Percentiles rank a stretch among this genome's conserved stretches.
Conservation (phyloP, 129 eudicot genomes). For the Artemisia annua region DNA sequence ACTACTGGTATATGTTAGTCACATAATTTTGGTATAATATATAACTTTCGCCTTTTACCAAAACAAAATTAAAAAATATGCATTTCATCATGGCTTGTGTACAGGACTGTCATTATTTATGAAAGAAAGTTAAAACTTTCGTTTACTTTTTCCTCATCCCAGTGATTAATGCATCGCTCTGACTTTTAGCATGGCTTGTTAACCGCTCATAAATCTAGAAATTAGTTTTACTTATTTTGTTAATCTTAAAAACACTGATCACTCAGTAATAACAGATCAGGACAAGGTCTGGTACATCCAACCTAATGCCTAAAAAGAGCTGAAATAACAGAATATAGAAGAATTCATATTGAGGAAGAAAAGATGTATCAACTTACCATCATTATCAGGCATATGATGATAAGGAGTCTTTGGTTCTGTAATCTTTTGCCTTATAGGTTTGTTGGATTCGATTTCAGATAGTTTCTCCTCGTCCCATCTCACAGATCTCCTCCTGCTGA, state of each 20-base stretch:
- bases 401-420: slow-evolving; percentile 99
- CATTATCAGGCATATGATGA: slow-evolving; percentile 82
- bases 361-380: slow-evolving; percentile 43
- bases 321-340: slow-evolving; percentile 2
- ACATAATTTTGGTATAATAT: too few relatives aligned
- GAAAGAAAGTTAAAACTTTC: background rate
- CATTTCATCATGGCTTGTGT: background rate
- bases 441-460: slow-evolving; percentile 84
- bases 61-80: too few relatives aligned
- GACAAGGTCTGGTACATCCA: slow-evolving; percentile 14
- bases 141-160: too few relatives aligned
- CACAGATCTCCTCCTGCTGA: slow-evolving; percentile 53
- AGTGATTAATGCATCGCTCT: too few relatives aligned
- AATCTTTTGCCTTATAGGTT: slow-evolving; percentile 96
- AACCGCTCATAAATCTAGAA: background rate
- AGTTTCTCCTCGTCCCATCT: slow-evolving; percentile 86
- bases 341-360: slow-evolving; percentile 3
- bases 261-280: background rate
- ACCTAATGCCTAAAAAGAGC: slow-evolving; percentile 14
- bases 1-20: too few relatives aligned
- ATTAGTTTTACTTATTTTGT: background rate
- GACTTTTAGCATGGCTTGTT: background rate
- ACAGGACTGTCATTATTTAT: background rate
- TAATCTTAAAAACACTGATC: background rate
- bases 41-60: background rate